Evolutionary conservation across 768 basidiomycete species (phyloP).

Genomic region (Termitomyces sp.): DNA sequence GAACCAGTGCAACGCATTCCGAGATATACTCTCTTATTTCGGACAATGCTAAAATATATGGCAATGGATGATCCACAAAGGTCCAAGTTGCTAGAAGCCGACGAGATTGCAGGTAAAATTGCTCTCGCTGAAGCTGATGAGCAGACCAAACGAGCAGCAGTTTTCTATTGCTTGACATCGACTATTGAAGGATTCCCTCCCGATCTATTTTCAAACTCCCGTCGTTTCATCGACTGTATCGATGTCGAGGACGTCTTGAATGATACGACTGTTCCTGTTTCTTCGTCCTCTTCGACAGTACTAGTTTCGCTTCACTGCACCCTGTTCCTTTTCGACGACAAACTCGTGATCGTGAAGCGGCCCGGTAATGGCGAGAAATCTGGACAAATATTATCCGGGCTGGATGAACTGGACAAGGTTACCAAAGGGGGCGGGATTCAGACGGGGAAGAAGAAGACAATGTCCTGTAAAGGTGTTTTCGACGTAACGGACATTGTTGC

Average conservation of each 20-base stretch:
- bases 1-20: slow-evolving; percentile 97
- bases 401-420: slow-evolving; percentile 76
- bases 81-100: slow-evolving; percentile 75
- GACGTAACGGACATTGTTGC: slow-evolving; percentile 83
- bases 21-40: slow-evolving; percentile 88
- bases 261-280: slow-evolving; percentile 46
- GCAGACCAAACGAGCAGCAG: slow-evolving; percentile 83
- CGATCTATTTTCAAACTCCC: slow-evolving; percentile 81
- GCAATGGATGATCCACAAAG: slow-evolving; percentile 73
- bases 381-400: slow-evolving; percentile 66
- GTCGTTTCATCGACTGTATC: slow-evolving; percentile 87
- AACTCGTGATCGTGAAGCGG: slow-evolving; percentile 87
- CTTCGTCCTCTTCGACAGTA: slow-evolving; percentile 34
- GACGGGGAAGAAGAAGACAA: slow-evolving; percentile 67
- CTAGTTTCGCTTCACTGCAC: slow-evolving; percentile 70
- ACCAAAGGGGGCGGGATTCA: slow-evolving; percentile 62
- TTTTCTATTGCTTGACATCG: slow-evolving; percentile 80
- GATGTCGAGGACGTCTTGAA: slow-evolving; percentile 82
- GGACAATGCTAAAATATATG: slow-evolving; percentile 91
- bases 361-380: slow-evolving; percentile 72
- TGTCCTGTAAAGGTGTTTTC: slow-evolving; percentile 81
- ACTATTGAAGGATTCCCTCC: slow-evolving; percentile 92
- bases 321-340: slow-evolving; percentile 92
- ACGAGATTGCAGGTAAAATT: slow-evolving; percentile 85
- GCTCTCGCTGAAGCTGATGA: slow-evolving; percentile 91